Conservation (phyloP, 768 basidiomycete genomes). For the Tylopilus felleus region DNA sequence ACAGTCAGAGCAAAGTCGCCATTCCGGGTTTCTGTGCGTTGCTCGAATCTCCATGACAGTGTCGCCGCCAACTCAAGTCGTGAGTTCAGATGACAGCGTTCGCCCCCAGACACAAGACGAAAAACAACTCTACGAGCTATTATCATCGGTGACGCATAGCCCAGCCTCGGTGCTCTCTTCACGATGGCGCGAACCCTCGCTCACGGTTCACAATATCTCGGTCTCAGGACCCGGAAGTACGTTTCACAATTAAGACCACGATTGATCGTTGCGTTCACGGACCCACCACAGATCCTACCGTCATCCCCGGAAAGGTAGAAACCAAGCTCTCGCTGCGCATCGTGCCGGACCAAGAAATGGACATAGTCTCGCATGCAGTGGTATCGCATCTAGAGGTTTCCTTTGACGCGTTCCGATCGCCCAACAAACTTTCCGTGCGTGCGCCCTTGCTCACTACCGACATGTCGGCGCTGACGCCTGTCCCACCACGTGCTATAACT, state of each 20-base stretch:
- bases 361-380: constrained; percentile 60
- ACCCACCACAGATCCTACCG: constrained; percentile 61
- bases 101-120: constrained; percentile 67
- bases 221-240: constrained; percentile 79
- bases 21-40: constrained; percentile 83
- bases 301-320: constrained; percentile 84
- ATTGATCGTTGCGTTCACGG: neutral
- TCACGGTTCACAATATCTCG: constrained; percentile 83
- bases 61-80: neutral
- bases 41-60: neutral
- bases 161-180: constrained; percentile 67
- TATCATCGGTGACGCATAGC: constrained; percentile 66
- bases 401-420: constrained; percentile 60
- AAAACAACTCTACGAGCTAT: constrained; percentile 57
- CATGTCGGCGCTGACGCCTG: neutral
- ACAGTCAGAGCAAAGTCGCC: constrained; percentile 53
- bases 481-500: neutral
- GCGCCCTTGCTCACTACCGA: neutral
- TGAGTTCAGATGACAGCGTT: constrained; percentile 65
- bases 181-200: constrained; percentile 87
- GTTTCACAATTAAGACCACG: constrained; percentile 15
- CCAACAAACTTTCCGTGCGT: constrained; percentile 67
- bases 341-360: constrained; percentile 88
- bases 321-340: constrained; percentile 88
- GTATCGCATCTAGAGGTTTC: constrained; percentile 52